These are phyloP conservation scores for Penicillium samsonianum DNA, from an alignment of 495 filamentous ascomycete genomes.

Conservation along the genomic window DNA sequence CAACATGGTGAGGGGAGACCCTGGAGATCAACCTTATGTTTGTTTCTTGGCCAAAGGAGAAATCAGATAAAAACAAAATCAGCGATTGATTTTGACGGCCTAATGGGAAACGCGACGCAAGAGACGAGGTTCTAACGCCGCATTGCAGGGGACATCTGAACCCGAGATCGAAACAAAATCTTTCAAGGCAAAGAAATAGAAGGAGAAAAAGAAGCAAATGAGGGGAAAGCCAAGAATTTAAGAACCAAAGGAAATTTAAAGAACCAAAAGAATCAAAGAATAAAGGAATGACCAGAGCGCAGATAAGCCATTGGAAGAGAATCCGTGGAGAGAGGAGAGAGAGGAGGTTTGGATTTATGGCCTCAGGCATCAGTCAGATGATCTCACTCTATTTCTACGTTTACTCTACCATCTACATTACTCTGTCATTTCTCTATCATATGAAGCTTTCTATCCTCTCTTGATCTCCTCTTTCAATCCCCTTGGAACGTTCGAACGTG, in stretches of 20 bases:
- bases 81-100: slow-evolving; percentile 1
- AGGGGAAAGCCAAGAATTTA: slow-evolving; percentile 17
- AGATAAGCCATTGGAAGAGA: slow-evolving; percentile 13
- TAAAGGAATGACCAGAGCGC: slow-evolving; percentile 20
- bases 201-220: slow-evolving; percentile 15
- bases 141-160: slow-evolving; percentile 14
- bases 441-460: background rate
- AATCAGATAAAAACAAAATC: background rate
- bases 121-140: slow-evolving; percentile 1
- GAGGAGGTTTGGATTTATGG: background rate
- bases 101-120: slow-evolving; percentile 4
- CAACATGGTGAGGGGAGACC: slow-evolving; percentile 47
- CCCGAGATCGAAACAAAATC: background rate
- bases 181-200: background rate
- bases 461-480: background rate
- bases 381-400: background rate
- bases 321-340: slow-evolving; percentile 12
- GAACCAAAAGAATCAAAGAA: background rate
- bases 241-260: slow-evolving; percentile 4
- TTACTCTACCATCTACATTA: background rate
- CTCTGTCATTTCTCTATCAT: background rate
- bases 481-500: background rate
- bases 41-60: background rate
- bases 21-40: slow-evolving; percentile 11
- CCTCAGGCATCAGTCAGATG: slow-evolving; percentile 20